Percentiles rank a stretch among this genome's conserved stretches.
Conservation (phyloP, 306 rosid genomes). For the Dryas octopetala region DNA sequence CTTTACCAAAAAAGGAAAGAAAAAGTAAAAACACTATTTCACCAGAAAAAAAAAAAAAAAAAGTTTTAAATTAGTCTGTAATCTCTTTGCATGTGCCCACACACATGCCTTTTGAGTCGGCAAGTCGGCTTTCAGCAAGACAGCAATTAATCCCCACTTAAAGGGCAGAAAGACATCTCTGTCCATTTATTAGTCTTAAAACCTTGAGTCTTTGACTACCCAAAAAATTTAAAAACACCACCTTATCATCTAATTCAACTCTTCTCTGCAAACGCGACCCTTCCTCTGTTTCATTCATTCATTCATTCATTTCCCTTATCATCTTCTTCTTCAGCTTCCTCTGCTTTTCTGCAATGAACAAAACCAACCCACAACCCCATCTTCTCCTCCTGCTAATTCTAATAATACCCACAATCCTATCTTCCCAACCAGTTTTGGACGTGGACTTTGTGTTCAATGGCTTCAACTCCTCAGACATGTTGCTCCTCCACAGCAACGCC, state of each 20-base stretch:
- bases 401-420: conserved; percentile 19
- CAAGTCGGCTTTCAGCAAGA: neutral
- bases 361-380: conserved; percentile 1
- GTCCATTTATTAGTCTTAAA: neutral
- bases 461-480: conserved; percentile 50
- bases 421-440: conserved; percentile 32
- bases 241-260: neutral
- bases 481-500: conserved; percentile 65
- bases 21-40: no score
- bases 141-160: neutral
- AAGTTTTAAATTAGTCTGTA: no score
- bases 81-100: neutral
- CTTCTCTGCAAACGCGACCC: neutral
- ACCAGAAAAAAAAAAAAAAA: no score
- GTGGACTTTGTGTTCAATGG: conserved; percentile 70
- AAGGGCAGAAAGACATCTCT: neutral
- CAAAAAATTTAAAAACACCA: no score
- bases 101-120: neutral
- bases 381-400: conserved; percentile 20
- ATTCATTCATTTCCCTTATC: neutral
- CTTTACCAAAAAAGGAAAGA: no score
- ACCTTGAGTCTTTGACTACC: neutral
- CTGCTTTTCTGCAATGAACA: conserved; percentile 31
- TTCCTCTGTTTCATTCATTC: conserved; percentile 2
- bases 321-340: neutral